Conservation (phyloP, 805 yeast genomes). For the Candida railenensis region DNA sequence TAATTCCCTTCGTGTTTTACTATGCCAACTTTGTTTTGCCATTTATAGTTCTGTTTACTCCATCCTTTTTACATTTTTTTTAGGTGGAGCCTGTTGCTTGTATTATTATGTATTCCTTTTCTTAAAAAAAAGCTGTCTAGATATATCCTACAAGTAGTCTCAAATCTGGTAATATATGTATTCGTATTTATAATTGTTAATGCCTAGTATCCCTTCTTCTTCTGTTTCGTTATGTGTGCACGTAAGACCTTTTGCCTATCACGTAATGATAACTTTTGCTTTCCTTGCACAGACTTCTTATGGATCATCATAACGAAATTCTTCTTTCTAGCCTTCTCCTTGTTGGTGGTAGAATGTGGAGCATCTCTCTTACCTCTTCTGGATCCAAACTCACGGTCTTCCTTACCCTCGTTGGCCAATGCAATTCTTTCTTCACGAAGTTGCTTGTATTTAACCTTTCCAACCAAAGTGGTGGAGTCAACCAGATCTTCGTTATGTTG, state of each 20-base stretch:
- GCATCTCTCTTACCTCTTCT: conserved; percentile 75
- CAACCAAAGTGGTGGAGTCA: conserved; percentile 74
- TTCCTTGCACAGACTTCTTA: conserved; percentile 91
- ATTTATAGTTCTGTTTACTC: neutral
- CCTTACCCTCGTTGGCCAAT: conserved; percentile 84
- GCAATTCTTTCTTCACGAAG: conserved; percentile 89
- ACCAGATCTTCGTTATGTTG: conserved; percentile 77
- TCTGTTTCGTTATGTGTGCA: conserved; percentile 88
- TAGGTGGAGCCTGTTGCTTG: conserved; percentile 1
- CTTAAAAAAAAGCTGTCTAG: neutral
- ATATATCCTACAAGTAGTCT: neutral
- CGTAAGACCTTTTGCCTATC: conserved; percentile 85
- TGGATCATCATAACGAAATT: conserved; percentile 98
- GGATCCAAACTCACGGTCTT: conserved; percentile 90
- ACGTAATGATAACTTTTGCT: conserved; percentile 82
- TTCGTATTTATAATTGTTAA: neutral
- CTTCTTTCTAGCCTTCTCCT: conserved; percentile 97
- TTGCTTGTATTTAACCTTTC: conserved; percentile 79
- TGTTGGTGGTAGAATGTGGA: conserved; percentile 87
- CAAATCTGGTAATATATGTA: neutral
- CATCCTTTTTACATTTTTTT: conserved; percentile 5
- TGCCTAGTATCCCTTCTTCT: conserved; percentile 69
- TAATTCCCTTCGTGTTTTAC: conserved; percentile 1
- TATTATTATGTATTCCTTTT: neutral
- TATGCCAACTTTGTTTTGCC: neutral